phyloP scores from a whole-genome alignment of 768 basidiomycete species.

The Coprinellus micaceus region DNA sequence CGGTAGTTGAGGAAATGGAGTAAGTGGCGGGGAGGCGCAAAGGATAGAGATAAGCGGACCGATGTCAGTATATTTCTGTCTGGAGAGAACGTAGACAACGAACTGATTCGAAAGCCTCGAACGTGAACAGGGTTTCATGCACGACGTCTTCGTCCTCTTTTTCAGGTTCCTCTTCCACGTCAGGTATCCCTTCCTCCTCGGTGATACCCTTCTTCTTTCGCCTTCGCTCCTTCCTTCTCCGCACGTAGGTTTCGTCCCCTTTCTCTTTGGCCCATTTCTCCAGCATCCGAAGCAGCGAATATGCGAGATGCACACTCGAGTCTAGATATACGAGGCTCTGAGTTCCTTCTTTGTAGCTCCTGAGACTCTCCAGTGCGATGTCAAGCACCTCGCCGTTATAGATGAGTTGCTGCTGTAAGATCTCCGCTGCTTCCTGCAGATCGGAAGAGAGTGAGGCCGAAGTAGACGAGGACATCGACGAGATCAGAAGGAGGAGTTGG shows the following conservation, averaged over 20 bases:
- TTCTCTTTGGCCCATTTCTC: constrained; percentile 81
- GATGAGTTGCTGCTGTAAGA: constrained; percentile 85
- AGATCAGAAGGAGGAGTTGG: constrained; percentile 85
- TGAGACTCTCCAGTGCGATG: constrained; percentile 73
- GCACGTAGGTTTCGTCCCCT: constrained; percentile 72
- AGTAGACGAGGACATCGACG: constrained; percentile 65
- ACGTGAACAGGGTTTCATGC: constrained; percentile 85
- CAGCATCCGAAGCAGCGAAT: constrained; percentile 83
- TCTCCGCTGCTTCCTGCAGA: constrained; percentile 80
- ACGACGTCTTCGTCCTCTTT: constrained; percentile 63
- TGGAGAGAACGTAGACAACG: constrained; percentile 26
- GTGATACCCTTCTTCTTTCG: constrained; percentile 41
- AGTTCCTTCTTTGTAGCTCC: constrained; percentile 75
- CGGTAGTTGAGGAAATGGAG: background rate
- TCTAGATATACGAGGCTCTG: constrained; percentile 81
- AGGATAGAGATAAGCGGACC: too few relatives aligned
- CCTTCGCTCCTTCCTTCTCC: constrained; percentile 56
- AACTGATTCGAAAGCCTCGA: constrained; percentile 88
- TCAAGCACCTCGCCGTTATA: constrained; percentile 96
- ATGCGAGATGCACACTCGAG: constrained; percentile 78
- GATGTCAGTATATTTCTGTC: too few relatives aligned
- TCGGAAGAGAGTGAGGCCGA: constrained; percentile 43
- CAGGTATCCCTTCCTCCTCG: constrained; percentile 63
- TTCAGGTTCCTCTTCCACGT: constrained; percentile 58
- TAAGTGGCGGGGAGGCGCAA: background rate